Evolutionary conservation across 139 green algal species (phyloP).

Genomic region (Closterium sp.): DNA sequence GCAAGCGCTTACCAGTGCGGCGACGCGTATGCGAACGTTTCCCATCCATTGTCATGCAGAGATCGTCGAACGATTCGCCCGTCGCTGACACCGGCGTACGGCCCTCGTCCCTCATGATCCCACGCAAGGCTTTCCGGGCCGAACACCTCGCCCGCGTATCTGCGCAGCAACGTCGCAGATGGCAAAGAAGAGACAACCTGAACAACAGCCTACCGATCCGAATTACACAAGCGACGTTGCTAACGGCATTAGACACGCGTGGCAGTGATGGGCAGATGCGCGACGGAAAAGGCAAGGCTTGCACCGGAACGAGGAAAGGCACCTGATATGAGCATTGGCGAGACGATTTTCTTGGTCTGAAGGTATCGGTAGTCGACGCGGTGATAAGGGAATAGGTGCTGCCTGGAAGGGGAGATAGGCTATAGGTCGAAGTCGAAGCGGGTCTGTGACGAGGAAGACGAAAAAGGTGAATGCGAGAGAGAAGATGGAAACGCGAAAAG

Average conservation of each 20-base stretch:
- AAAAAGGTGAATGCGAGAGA: neutral
- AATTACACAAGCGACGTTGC: too few relatives aligned
- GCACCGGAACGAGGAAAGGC: neutral
- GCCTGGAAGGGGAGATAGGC: neutral
- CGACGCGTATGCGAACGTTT: conserved; percentile 33
- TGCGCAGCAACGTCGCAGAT: neutral
- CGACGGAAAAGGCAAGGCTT: neutral
- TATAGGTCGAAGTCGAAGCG: neutral
- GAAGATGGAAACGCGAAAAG: neutral
- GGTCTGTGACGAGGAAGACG: neutral
- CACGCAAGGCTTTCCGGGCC: conserved; percentile 42
- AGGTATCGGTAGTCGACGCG: neutral
- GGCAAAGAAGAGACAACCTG: neutral
- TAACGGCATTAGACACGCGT: too few relatives aligned
- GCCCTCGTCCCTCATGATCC: conserved; percentile 14
- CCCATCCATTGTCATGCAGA: conserved; percentile 1
- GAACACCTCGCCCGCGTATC: neutral
- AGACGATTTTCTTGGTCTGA: neutral
- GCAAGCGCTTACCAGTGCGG: neutral
- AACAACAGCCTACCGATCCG: too few relatives aligned
- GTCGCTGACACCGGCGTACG: conserved; percentile 15
- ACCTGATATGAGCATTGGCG: neutral
- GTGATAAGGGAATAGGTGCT: neutral
- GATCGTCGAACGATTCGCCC: conserved; percentile 10
- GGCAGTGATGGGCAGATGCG: too few relatives aligned